These are phyloP conservation scores for Aspergillus carlsbadensis DNA, from an alignment of 495 filamentous ascomycete species.

Conservation along the genomic window DNA sequence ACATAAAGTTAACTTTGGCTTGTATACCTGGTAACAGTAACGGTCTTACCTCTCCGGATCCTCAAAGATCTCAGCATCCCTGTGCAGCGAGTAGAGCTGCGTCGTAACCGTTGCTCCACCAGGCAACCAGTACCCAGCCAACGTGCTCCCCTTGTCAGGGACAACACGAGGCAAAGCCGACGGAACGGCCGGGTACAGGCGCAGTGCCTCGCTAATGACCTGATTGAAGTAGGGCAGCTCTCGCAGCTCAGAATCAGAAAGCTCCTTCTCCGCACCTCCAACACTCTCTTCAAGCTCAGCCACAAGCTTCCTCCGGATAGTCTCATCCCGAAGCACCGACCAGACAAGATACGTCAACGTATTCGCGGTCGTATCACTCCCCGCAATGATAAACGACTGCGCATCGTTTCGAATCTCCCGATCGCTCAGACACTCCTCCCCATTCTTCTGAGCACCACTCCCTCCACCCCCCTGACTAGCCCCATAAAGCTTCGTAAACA, in stretches of 20 bases:
- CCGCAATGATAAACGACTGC: slow-evolving; percentile 48
- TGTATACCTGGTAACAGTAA: neutral
- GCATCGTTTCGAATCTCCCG: slow-evolving; percentile 44
- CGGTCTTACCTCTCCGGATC: slow-evolving; percentile 28
- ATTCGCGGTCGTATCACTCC: slow-evolving; percentile 41
- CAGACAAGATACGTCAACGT: slow-evolving; percentile 43
- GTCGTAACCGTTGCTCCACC: slow-evolving; percentile 33
- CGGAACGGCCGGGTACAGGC: slow-evolving; percentile 51
- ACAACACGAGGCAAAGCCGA: slow-evolving; percentile 41
- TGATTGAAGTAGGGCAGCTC: slow-evolving; percentile 44
- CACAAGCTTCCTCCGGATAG: slow-evolving; percentile 7
- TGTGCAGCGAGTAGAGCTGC: slow-evolving; percentile 46
- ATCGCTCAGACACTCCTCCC: slow-evolving; percentile 29
- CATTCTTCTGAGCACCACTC: neutral
- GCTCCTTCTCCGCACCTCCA: slow-evolving; percentile 9
- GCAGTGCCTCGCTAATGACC: slow-evolving; percentile 55
- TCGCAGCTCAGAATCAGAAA: slow-evolving; percentile 28
- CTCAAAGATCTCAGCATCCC: slow-evolving; percentile 29
- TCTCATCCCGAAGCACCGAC: slow-evolving; percentile 17
- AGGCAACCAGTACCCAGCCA: slow-evolving; percentile 33
- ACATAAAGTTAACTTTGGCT: too few species aligned
- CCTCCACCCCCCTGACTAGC: slow-evolving; percentile 13
- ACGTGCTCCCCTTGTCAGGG: slow-evolving; percentile 22
- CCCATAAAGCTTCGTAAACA: slow-evolving; percentile 49
- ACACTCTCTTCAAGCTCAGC: neutral